Evolutionary conservation across 768 basidiomycete genomes (phyloP).

Genomic region (Boletus subparvulus): DNA sequence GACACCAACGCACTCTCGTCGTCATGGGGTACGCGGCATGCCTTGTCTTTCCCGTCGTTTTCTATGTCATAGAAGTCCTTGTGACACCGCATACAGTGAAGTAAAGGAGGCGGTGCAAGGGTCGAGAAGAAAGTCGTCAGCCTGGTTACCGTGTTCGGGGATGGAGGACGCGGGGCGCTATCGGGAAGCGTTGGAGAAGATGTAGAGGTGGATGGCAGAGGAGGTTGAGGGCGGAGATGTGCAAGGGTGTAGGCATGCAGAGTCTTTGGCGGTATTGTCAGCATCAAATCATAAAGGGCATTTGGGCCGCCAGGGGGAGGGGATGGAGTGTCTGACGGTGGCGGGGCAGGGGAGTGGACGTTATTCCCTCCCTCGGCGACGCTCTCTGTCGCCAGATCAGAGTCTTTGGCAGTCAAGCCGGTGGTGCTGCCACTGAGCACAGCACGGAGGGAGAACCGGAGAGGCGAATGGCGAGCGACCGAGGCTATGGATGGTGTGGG

Average conservation of each 20-base stretch:
- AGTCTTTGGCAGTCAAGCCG: conserved; percentile 19
- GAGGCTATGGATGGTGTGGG: conserved; percentile 50
- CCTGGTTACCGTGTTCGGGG: conserved; percentile 42
- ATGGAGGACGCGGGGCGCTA: conserved; percentile 21
- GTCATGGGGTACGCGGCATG: conserved; percentile 72
- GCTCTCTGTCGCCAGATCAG: conserved; percentile 8
- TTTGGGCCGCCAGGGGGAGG: conserved; percentile 40
- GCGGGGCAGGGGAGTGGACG: conserved; percentile 16
- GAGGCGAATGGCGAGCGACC: conserved; percentile 24
- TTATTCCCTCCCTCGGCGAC: conserved; percentile 7
- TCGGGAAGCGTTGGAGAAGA: conserved; percentile 14
- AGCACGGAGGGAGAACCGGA: conserved; percentile 19
- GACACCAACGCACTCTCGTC: conserved; percentile 79
- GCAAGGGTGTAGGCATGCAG: conserved; percentile 62
- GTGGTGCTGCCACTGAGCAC: conserved; percentile 23
- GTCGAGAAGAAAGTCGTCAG: conserved; percentile 59
- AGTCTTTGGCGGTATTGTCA: conserved; percentile 63
- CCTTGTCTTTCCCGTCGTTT: conserved; percentile 57
- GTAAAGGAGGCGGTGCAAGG: conserved; percentile 62
- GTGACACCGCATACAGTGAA: conserved; percentile 80
- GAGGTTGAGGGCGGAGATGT: conserved; percentile 37
- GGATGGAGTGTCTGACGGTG: conserved; percentile 31
- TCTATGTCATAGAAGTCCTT: conserved; percentile 67
- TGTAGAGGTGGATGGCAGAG: neutral
- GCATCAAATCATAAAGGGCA: conserved; percentile 50